These are phyloP conservation scores for Urtica urens DNA, from an alignment of 306 rosid genomes.

Conservation along the genomic window DNA sequence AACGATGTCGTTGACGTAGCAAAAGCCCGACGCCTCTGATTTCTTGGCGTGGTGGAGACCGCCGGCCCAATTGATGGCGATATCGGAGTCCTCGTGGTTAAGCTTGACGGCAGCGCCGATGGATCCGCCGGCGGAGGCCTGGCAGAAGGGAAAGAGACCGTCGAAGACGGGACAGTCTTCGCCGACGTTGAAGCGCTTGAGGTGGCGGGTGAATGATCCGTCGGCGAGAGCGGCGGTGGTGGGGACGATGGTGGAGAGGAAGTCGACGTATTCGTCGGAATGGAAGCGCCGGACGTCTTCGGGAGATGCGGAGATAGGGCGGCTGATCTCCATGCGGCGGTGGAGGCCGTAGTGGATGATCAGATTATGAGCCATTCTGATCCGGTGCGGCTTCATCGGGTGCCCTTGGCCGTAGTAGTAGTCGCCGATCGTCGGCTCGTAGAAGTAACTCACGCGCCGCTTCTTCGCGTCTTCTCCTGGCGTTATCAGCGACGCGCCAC, in stretches of 20 bases:
- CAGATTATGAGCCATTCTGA: constrained; percentile 75
- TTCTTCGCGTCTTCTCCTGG: constrained; percentile 47
- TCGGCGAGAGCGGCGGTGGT: constrained; percentile 43
- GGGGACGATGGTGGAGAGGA: constrained; percentile 49
- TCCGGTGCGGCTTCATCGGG: constrained; percentile 79
- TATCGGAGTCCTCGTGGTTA: constrained; percentile 57
- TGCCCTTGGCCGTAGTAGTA: constrained; percentile 81
- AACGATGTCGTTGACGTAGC: constrained; percentile 84
- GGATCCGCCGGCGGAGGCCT: constrained; percentile 72
- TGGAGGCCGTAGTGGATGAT: constrained; percentile 63
- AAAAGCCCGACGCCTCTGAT: constrained; percentile 83
- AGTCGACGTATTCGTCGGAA: constrained; percentile 55
- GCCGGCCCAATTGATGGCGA: constrained; percentile 75
- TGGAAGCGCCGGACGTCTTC: constrained; percentile 48
- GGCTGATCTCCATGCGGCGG: constrained; percentile 76
- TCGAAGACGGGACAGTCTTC: constrained; percentile 83
- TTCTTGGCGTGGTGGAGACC: constrained; percentile 78
- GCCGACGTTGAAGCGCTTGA: constrained; percentile 68
- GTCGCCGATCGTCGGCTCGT: constrained; percentile 65
- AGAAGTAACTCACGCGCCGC: constrained; percentile 64
- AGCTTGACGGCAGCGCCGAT: constrained; percentile 73
- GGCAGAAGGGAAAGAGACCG: constrained; percentile 62
- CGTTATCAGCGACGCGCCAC: constrained; percentile 52
- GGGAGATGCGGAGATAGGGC: constrained; percentile 54
- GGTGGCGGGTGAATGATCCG: constrained; percentile 35